A percentile compares a stretch with the other conserved stretches of the same genome.
Evolutionary conservation across 345 rosid genomes (phyloP).

Genomic region (Sonneratia alba): DNA sequence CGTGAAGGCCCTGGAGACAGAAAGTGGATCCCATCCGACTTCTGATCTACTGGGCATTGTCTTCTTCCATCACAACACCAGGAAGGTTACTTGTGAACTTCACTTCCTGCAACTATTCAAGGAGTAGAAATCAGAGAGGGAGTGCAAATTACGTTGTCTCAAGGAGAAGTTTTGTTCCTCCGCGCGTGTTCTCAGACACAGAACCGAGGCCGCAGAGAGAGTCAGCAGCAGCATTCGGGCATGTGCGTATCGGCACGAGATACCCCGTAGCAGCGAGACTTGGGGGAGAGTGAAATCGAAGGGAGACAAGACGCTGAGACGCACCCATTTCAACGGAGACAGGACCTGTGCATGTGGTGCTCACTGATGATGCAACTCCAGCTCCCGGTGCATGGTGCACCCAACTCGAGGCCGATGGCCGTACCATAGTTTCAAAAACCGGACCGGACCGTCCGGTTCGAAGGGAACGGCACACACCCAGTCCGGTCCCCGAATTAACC

Average conservation of each 20-base stretch:
- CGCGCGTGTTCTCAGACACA: background rate
- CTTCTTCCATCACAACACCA: background rate
- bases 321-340: constrained; percentile 3
- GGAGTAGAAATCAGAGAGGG: background rate
- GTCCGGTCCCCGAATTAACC: too few species aligned
- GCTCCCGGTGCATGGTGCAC: background rate
- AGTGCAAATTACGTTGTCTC: background rate
- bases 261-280: background rate
- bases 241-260: background rate
- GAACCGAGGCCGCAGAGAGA: background rate
- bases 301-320: background rate
- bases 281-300: background rate
- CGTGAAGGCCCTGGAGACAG: background rate
- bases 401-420: background rate
- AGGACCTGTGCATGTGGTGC: background rate
- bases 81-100: background rate
- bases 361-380: too few species aligned
- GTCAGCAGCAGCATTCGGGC: background rate
- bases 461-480: too few species aligned
- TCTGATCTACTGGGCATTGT: background rate
- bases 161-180: constrained; percentile 4
- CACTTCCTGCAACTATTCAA: background rate
- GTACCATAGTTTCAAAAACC: too few species aligned
- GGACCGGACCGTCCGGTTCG: too few species aligned
- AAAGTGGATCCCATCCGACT: background rate